These are phyloP conservation scores for Chaetomium olivaceum DNA, from an alignment of 2,329 filamentous ascomycete genomes.

Conservation along the genomic window DNA sequence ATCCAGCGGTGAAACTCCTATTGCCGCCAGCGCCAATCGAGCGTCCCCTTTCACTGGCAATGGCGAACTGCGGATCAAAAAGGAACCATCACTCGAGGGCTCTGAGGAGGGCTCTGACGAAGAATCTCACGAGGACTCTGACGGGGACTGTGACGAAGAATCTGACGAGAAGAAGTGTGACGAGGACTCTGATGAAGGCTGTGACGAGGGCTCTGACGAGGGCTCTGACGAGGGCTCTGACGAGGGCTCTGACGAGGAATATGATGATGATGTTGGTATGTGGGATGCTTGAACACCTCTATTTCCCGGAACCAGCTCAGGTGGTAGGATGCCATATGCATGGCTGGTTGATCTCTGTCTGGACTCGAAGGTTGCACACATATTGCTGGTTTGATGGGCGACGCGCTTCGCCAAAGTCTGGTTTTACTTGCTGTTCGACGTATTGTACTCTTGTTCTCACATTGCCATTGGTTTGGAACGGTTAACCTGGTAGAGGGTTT, in stretches of 20 bases:
- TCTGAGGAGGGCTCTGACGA: too few relatives aligned
- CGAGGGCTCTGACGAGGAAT: neutral
- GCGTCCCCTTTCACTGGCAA: neutral
- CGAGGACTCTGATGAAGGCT: too few relatives aligned
- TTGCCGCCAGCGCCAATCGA: neutral
- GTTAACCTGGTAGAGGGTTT: neutral
- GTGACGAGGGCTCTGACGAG: neutral
- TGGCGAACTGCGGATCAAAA: neutral
- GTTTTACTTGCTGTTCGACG: neutral
- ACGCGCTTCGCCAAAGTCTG: neutral
- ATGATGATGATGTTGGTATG: neutral
- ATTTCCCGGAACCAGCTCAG: neutral
- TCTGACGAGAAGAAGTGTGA: too few relatives aligned
- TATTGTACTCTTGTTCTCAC: neutral
- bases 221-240: neutral
- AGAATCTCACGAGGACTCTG: too few relatives aligned
- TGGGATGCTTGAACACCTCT: neutral
- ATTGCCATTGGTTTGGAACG: neutral
- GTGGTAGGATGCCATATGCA: neutral
- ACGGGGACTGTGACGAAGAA: too few relatives aligned
- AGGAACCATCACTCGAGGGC: neutral
- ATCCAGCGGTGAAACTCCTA: neutral
- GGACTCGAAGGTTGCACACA: neutral
- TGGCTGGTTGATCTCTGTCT: neutral
- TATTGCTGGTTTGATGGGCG: neutral